phyloP scores from a whole-genome alignment of 2,329 filamentous ascomycete species.

The Mycosphaerella sp. region DNA sequence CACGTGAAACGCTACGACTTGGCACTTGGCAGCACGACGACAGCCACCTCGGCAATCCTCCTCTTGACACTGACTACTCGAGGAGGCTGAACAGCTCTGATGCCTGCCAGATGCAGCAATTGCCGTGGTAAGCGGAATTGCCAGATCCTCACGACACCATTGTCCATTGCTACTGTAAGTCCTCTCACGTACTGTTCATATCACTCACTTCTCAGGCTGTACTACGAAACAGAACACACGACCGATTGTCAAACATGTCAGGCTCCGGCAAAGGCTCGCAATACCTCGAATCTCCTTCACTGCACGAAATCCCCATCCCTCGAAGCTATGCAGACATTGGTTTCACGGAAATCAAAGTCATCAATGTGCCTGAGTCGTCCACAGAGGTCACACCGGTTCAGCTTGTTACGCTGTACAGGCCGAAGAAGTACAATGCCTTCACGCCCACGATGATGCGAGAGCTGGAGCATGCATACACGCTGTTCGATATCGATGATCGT shows the following conservation, averaged over 20 bases:
- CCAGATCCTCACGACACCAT: background rate
- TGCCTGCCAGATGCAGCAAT: constrained; percentile 11
- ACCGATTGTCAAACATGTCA: background rate
- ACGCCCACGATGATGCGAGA: constrained; percentile 58
- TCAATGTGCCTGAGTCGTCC: constrained; percentile 41
- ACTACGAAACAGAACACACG: background rate
- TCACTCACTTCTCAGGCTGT: background rate
- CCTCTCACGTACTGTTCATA: background rate
- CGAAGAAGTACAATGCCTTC: constrained; percentile 62
- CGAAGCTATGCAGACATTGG: constrained; percentile 36
- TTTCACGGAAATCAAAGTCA: constrained; percentile 38
- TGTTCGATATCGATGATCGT: constrained; percentile 50
- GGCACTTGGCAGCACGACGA: background rate
- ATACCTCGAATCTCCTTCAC: constrained; percentile 19
- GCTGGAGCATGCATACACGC: constrained; percentile 49
- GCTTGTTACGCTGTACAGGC: constrained; percentile 58
- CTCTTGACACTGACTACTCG: constrained; percentile 2
- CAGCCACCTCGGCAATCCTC: background rate
- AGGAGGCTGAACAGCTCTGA: constrained; percentile 9
- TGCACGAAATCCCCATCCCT: constrained; percentile 19
- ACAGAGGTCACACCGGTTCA: constrained; percentile 55
- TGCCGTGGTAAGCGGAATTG: constrained; percentile 5
- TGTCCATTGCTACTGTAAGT: background rate
- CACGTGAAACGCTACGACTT: background rate
- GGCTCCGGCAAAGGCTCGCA: constrained; percentile 12